Evolutionary conservation across 2,329 filamentous ascomycete species (phyloP).

Genomic region (Cordyceps sp.): DNA sequence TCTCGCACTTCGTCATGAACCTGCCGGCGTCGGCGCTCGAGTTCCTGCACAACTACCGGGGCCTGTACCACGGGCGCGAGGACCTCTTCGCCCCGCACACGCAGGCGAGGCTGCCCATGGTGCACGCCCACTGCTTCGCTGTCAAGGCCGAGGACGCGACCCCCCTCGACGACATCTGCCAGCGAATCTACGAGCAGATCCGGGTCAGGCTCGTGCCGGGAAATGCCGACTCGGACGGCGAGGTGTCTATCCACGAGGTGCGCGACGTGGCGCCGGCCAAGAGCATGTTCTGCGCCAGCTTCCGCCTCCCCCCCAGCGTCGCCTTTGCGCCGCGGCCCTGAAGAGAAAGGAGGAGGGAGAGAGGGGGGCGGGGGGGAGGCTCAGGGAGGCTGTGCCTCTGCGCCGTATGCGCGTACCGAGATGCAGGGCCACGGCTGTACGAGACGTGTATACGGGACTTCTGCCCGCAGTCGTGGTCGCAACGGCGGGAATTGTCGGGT

Average conservation of each 20-base stretch:
- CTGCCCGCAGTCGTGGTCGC: too few relatives aligned
- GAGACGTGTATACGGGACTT: too few relatives aligned
- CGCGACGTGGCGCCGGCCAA: conserved; percentile 86
- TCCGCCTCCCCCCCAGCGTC: conserved; percentile 66
- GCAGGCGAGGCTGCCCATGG: conserved; percentile 49
- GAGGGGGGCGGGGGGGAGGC: too few relatives aligned
- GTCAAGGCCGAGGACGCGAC: conserved; percentile 63
- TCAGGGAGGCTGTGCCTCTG: too few relatives aligned
- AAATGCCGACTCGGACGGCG: conserved; percentile 27
- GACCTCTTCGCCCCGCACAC: conserved; percentile 46
- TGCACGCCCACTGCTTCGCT: conserved; percentile 93
- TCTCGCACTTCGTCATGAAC: conserved; percentile 97
- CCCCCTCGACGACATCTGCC: conserved; percentile 32
- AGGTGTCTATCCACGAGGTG: conserved; percentile 50
- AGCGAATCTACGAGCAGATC: conserved; percentile 22
- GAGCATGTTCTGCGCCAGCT: conserved; percentile 91
- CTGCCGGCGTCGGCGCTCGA: conserved; percentile 78
- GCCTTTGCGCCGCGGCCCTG: conserved; percentile 44
- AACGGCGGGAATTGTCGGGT: too few relatives aligned
- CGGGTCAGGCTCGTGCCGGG: conserved; percentile 23
- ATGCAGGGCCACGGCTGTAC: too few relatives aligned
- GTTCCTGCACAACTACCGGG: conserved; percentile 52
- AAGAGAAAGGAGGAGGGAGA: background rate
- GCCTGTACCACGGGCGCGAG: conserved; percentile 62
- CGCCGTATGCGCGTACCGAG: too few relatives aligned